These are phyloP conservation scores for Aureobasidium uvarum DNA, from an alignment of 2,329 filamentous ascomycete species.

Conservation along the genomic window DNA sequence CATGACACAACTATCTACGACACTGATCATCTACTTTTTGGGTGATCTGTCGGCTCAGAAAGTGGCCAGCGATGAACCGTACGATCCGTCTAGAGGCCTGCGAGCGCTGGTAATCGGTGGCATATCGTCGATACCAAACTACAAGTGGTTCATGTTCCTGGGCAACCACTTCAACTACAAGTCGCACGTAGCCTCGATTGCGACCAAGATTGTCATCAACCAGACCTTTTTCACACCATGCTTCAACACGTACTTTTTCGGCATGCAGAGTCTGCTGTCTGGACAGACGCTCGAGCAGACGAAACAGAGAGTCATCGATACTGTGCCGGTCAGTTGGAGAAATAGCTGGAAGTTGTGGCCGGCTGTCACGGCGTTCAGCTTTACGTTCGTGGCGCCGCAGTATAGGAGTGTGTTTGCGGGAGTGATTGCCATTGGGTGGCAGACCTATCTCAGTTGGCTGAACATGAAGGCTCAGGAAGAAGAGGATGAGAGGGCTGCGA, in stretches of 20 bases:
- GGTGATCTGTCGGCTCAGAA: conserved; percentile 76
- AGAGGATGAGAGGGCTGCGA: conserved; percentile 39
- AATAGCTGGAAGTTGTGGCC: conserved; percentile 91
- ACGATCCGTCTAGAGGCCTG: conserved; percentile 67
- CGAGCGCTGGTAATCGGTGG: conserved; percentile 73
- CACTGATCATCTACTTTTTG: conserved; percentile 73
- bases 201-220: conserved; percentile 75
- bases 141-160: conserved; percentile 81
- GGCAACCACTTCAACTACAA: conserved; percentile 79
- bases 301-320: conserved; percentile 67
- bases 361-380: conserved; percentile 78
- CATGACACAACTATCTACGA: conserved; percentile 72
- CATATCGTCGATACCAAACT: conserved; percentile 71
- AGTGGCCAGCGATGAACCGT: conserved; percentile 51
- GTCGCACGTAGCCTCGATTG: conserved; percentile 67
- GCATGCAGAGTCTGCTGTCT: conserved; percentile 49
- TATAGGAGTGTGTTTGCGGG: conserved; percentile 77
- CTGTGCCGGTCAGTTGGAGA: conserved; percentile 71
- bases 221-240: conserved; percentile 75
- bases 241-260: conserved; percentile 55
- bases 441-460: conserved; percentile 81
- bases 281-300: conserved; percentile 65
- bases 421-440: conserved; percentile 80
- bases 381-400: conserved; percentile 76
- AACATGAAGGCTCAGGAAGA: conserved; percentile 69